These are phyloP conservation scores for Pterocarpus santalinus DNA, from an alignment of 306 rosid species.

Conservation along the genomic window DNA sequence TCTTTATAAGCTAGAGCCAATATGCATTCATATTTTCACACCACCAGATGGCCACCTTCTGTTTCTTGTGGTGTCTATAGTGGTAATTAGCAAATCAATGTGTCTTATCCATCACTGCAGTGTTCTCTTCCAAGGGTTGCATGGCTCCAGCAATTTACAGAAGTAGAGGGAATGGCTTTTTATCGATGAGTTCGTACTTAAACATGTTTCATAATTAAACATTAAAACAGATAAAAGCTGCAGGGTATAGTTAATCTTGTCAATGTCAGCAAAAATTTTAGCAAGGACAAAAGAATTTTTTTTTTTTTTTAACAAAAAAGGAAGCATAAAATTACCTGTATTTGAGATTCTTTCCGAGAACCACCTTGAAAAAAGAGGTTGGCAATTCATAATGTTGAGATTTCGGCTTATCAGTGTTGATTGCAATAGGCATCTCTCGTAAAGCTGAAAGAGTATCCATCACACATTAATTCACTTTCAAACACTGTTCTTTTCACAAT, in stretches of 20 bases:
- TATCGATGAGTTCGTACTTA: background rate
- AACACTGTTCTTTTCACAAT: too few species aligned
- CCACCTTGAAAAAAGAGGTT: conserved; percentile 88
- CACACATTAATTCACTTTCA: too few species aligned
- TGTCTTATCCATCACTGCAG: too few species aligned
- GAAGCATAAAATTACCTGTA: conserved; percentile 62
- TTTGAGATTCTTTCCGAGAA: conserved; percentile 82
- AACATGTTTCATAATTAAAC: background rate
- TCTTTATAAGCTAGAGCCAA: conserved; percentile 4
- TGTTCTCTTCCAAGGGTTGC: background rate
- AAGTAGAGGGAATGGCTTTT: background rate
- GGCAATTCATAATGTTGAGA: conserved; percentile 90
- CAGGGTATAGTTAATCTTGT: too few species aligned
- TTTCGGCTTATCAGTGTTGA: conserved; percentile 75
- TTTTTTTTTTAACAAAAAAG: too few species aligned
- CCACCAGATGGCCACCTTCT: too few species aligned
- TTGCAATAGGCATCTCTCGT: conserved; percentile 87
- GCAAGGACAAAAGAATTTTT: too few species aligned
- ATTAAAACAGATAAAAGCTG: background rate
- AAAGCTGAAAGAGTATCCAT: conserved; percentile 62
- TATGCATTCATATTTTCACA: too few species aligned
- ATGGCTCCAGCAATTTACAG: too few species aligned
- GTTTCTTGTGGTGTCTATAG: too few species aligned
- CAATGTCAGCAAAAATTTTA: too few species aligned
- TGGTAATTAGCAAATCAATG: too few species aligned